Evolutionary conservation across 805 yeast species (phyloP).

Genomic region (Yamadazyma nakazawae): DNA sequence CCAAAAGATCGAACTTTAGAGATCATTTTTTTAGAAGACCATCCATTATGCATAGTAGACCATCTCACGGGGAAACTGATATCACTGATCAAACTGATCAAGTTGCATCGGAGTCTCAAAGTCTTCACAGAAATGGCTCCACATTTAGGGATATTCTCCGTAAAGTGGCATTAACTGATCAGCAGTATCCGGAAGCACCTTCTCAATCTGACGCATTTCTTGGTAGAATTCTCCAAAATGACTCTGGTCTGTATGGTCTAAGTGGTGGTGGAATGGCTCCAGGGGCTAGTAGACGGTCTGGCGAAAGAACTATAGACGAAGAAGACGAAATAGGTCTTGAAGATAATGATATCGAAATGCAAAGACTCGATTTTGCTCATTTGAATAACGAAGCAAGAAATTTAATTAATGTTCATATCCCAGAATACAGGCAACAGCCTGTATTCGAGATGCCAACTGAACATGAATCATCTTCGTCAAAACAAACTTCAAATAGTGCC

Average conservation of each 20-base stretch:
- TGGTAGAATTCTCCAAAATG: conserved; percentile 32
- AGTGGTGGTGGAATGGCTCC: conserved; percentile 44
- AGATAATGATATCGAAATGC: conserved; percentile 41
- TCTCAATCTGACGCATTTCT: conserved; percentile 36
- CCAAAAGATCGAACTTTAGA: conserved; percentile 7
- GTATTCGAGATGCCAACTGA: neutral
- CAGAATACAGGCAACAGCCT: conserved; percentile 17
- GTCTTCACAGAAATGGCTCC: conserved; percentile 15
- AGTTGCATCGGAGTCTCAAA: conserved; percentile 4
- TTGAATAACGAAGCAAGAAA: conserved; percentile 53
- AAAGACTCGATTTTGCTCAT: conserved; percentile 38
- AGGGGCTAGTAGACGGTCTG: conserved; percentile 26
- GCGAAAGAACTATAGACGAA: conserved; percentile 22
- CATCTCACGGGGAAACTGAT: conserved; percentile 17
- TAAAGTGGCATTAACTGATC: conserved; percentile 34
- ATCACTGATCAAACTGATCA: conserved; percentile 21
- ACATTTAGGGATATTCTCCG: conserved; percentile 30
- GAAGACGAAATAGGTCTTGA: conserved; percentile 29
- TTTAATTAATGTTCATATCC: conserved; percentile 49
- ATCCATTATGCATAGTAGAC: conserved; percentile 9
- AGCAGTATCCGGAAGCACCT: conserved; percentile 21
- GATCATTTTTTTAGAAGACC: conserved; percentile 12
- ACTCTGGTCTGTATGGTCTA: conserved; percentile 20
- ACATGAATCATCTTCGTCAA: neutral
- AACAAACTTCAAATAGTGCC: conserved; percentile 3